Evolutionary conservation across 768 basidiomycete species (phyloP).

Genomic region (Tricholoma saponaceum): DNA sequence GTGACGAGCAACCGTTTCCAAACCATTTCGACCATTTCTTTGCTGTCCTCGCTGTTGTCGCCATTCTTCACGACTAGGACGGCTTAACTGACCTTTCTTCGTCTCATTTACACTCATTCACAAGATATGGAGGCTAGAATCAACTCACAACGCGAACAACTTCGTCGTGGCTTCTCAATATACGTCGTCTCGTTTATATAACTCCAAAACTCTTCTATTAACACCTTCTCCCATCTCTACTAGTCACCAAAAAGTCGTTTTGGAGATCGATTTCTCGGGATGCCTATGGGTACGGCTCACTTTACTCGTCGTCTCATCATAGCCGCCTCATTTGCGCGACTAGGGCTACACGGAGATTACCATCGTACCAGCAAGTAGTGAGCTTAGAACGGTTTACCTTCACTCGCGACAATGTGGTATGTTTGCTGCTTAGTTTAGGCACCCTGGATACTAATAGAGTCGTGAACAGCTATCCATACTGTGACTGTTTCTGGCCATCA

Average conservation of each 20-base stretch:
- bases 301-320: constrained; percentile 1
- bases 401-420: constrained; percentile 86
- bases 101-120: constrained; percentile 7
- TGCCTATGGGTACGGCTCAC: constrained; percentile 64
- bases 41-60: constrained; percentile 5
- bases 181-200: constrained; percentile 52
- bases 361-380: constrained; percentile 72
- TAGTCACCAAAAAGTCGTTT: constrained; percentile 93
- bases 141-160: constrained; percentile 72
- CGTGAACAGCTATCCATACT: constrained; percentile 56
- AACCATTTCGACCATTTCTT: constrained; percentile 10
- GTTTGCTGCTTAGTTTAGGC: constrained; percentile 23
- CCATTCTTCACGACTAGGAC: constrained; percentile 15
- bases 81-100: constrained; percentile 24
- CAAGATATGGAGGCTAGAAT: constrained; percentile 43
- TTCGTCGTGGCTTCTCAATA: constrained; percentile 85
- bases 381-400: constrained; percentile 80
- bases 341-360: constrained; percentile 95
- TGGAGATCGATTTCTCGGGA: constrained; percentile 92
- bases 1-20: constrained; percentile 8
- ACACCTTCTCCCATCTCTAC: constrained; percentile 54
- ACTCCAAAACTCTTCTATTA: constrained; percentile 26
- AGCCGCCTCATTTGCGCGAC: constrained; percentile 16
- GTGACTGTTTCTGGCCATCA: constrained; percentile 69
- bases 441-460: constrained; percentile 12